A percentile compares a stretch with the other conserved stretches of the same genome.
Evolutionary conservation across 169 alveolate genomes (phyloP).

Genomic region (Theileria luwenshuni): DNA sequence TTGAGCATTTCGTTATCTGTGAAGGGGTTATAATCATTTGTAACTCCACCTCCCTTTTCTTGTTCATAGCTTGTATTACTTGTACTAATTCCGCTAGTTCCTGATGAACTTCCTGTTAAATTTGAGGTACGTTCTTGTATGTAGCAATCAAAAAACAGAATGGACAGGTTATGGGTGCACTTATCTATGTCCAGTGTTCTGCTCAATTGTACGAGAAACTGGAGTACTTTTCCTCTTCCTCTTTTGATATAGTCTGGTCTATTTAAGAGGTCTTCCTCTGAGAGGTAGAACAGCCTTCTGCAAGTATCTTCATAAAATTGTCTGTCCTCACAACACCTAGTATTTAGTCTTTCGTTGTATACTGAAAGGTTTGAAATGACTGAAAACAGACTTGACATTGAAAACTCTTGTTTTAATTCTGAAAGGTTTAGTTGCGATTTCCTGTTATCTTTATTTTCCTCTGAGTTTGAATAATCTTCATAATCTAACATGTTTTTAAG

Average conservation of each 20-base stretch:
- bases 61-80: neutral
- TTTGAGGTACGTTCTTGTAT: neutral
- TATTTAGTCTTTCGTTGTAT: slow-evolving; percentile 38
- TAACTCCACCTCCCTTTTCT: neutral
- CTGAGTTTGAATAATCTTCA: neutral
- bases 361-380: slow-evolving; percentile 15
- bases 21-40: neutral
- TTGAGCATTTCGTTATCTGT: slow-evolving; percentile 28
- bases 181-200: slow-evolving; percentile 50
- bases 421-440: neutral
- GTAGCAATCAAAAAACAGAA: slow-evolving; percentile 51
- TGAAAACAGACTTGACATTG: neutral
- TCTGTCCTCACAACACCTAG: slow-evolving; percentile 44
- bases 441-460: neutral
- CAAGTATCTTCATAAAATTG: slow-evolving; percentile 30
- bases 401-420: neutral
- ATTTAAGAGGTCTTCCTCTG: slow-evolving; percentile 32
- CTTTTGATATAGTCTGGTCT: slow-evolving; percentile 19
- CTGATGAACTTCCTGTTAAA: neutral
- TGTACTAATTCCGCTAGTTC: neutral
- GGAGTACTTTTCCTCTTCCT: slow-evolving; percentile 35
- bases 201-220: slow-evolving; percentile 34
- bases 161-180: slow-evolving; percentile 54
- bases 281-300: slow-evolving; percentile 16
- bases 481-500: no score